phyloP scores from a whole-genome alignment of 306 rosid species.

The Dryas octopetala region DNA sequence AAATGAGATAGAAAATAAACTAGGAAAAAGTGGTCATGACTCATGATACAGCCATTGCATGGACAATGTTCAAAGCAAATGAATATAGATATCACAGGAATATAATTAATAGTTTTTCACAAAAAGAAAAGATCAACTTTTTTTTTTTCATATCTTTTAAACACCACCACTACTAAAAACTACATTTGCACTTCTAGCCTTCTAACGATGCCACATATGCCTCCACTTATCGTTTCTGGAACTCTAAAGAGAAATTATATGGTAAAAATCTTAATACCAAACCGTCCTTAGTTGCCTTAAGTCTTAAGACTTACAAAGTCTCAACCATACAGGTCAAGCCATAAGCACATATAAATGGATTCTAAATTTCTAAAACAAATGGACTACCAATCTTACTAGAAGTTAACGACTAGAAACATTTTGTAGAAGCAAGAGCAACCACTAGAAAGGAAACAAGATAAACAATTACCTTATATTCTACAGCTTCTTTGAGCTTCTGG shows the following conservation, averaged over 20 bases:
- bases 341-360: not conserved
- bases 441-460: not conserved
- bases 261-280: not conserved
- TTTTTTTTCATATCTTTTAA: no score
- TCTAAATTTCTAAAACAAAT: not conserved
- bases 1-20: constrained; percentile 29
- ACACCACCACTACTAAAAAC: not conserved
- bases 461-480: constrained; percentile 62
- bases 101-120: not conserved
- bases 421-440: constrained; percentile 6
- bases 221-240: not conserved
- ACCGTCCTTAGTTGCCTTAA: constrained; percentile 8
- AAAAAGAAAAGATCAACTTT: not conserved
- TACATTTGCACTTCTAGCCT: not conserved
- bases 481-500: constrained; percentile 84
- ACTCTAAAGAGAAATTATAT: not conserved
- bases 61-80: not conserved
- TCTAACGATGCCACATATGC: not conserved
- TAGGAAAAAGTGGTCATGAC: not conserved
- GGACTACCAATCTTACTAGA: not conserved
- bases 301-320: constrained; percentile 16
- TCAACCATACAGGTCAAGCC: constrained; percentile 6
- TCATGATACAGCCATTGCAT: not conserved
- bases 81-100: not conserved
- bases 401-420: constrained; percentile 6